Conservation (phyloP, 352 stramenopile genomes). For the Pythium insidiosum region DNA sequence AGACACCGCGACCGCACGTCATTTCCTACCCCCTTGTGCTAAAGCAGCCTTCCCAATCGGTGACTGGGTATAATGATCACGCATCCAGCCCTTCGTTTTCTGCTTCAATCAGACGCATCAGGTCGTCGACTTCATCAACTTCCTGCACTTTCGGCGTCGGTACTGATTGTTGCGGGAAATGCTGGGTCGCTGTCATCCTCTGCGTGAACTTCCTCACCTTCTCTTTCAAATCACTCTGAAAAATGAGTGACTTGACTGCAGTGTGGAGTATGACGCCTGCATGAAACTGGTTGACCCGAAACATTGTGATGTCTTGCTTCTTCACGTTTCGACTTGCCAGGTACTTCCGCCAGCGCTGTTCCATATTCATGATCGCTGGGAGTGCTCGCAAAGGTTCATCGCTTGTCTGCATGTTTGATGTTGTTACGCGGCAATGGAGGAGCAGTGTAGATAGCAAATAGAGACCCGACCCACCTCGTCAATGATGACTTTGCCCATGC, state of each 20-base stretch:
- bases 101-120: background rate
- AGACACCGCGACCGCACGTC: too few relatives aligned
- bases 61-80: too few relatives aligned
- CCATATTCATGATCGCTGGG: slow-evolving; percentile 38
- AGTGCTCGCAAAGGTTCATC: slow-evolving; percentile 38
- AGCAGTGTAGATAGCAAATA: background rate
- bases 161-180: background rate
- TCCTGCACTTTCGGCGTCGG: background rate
- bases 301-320: slow-evolving; percentile 36
- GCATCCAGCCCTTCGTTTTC: background rate
- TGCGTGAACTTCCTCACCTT: slow-evolving; percentile 30
- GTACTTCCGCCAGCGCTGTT: slow-evolving; percentile 52
- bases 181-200: slow-evolving; percentile 7
- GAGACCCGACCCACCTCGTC: slow-evolving; percentile 24
- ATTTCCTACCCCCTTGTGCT: too few relatives aligned
- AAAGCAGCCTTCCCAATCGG: too few relatives aligned
- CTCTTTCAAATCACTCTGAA: slow-evolving; percentile 37
- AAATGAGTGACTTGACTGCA: slow-evolving; percentile 40
- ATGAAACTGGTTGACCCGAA: slow-evolving; percentile 47
- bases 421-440: too few relatives aligned
- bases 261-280: slow-evolving; percentile 33
- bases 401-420: slow-evolving; percentile 25
- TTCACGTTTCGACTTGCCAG: slow-evolving; percentile 36
- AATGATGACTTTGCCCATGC: slow-evolving; percentile 50
- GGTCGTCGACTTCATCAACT: slow-evolving; percentile 1